These are phyloP conservation scores for Ustilago lituana DNA, from an alignment of 1,284 basidiomycete species.

Conservation along the genomic window DNA sequence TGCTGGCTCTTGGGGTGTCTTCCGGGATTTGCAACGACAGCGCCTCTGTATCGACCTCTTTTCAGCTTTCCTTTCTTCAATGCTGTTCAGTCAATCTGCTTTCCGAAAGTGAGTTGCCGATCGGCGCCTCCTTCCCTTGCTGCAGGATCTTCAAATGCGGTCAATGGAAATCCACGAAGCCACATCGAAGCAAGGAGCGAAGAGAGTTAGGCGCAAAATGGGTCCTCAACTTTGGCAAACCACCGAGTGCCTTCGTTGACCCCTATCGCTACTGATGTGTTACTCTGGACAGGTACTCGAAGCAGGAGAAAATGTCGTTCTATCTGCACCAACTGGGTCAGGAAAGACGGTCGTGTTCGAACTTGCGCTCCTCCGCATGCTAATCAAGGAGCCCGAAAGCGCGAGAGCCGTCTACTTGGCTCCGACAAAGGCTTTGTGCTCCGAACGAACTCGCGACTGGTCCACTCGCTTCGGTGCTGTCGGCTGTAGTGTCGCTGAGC, in stretches of 20 bases:
- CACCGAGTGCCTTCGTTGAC: too few species aligned
- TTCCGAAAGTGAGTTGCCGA: slow-evolving; percentile 74
- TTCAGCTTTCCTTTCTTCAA: slow-evolving; percentile 92
- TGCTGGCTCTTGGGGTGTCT: too few species aligned
- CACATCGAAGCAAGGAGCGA: too few species aligned
- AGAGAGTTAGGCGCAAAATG: too few species aligned
- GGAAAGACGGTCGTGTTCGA: slow-evolving; percentile 80
- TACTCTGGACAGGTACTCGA: slow-evolving; percentile 73
- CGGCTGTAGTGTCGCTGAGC: slow-evolving; percentile 78
- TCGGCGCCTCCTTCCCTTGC: too few species aligned
- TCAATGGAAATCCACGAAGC: too few species aligned
- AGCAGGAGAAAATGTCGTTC: slow-evolving; percentile 79
- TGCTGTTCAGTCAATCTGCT: slow-evolving; percentile 84
- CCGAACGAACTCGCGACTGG: slow-evolving; percentile 88
- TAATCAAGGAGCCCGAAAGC: slow-evolving; percentile 69
- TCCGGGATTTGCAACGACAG: slow-evolving; percentile 68
- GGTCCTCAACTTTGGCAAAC: too few species aligned
- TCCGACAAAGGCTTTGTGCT: slow-evolving; percentile 85
- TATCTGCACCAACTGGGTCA: slow-evolving; percentile 60
- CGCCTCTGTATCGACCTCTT: slow-evolving; percentile 79
- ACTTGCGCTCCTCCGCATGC: slow-evolving; percentile 82
- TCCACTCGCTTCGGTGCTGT: slow-evolving; percentile 78
- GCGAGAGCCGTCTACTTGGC: slow-evolving; percentile 86
- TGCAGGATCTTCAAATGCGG: too few species aligned
- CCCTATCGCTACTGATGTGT: too few species aligned